Evolutionary conservation across 495 filamentous ascomycete species (phyloP).

Genomic region (Aspergillus sparsus): DNA sequence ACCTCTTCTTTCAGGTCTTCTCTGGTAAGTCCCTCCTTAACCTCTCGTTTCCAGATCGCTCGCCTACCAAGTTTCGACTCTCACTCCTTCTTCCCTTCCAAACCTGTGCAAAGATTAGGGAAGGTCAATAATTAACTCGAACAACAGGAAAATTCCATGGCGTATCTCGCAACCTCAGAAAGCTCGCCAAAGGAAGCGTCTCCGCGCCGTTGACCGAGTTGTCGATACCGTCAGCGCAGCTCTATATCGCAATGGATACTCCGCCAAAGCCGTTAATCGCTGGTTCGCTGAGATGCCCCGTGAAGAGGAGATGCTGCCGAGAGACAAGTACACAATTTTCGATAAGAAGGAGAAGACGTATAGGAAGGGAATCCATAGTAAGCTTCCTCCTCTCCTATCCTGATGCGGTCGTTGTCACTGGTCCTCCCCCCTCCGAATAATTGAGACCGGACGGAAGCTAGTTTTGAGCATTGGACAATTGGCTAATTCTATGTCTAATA

Average conservation of each 20-base stretch:
- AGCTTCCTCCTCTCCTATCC: slow-evolving; percentile 37
- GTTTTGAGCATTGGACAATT: background rate
- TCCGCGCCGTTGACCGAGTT: slow-evolving; percentile 81
- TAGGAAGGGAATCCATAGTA: slow-evolving; percentile 95
- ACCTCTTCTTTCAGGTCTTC: slow-evolving; percentile 74
- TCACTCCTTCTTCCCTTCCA: slow-evolving; percentile 12
- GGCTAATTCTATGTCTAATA: slow-evolving; percentile 35
- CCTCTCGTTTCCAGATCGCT: background rate
- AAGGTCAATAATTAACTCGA: background rate
- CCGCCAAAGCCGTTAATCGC: slow-evolving; percentile 69
- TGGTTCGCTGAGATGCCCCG: slow-evolving; percentile 97
- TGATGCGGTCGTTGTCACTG: background rate
- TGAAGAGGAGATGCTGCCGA: slow-evolving; percentile 92
- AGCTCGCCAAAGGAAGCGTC: slow-evolving; percentile 79
- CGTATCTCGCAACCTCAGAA: slow-evolving; percentile 90
- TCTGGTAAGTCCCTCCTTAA: slow-evolving; percentile 61
- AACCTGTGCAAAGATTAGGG: background rate
- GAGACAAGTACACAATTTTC: slow-evolving; percentile 98
- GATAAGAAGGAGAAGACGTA: slow-evolving; percentile 94
- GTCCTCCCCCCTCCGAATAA: background rate
- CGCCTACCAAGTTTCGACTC: slow-evolving; percentile 1
- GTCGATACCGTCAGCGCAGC: slow-evolving; percentile 76
- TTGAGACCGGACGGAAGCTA: background rate
- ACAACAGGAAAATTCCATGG: slow-evolving; percentile 92
- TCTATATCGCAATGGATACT: slow-evolving; percentile 67